A percentile compares a stretch with the other conserved stretches of the same genome.
Evolutionary conservation across 1,284 basidiomycete species (phyloP).

Genomic region (Pseudozyma sp.): DNA sequence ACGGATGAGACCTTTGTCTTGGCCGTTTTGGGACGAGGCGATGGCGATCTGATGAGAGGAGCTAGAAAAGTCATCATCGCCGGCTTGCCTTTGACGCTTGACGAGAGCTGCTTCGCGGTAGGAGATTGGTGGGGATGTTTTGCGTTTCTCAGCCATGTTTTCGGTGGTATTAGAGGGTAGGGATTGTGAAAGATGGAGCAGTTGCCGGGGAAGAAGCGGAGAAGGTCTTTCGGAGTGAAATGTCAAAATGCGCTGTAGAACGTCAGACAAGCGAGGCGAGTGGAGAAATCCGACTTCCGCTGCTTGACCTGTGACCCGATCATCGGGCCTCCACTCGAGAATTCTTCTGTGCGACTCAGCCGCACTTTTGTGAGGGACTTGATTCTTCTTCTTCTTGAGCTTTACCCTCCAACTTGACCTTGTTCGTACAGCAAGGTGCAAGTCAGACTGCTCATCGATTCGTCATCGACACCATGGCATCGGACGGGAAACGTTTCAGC

Average conservation of each 20-base stretch:
- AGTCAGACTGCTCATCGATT: neutral
- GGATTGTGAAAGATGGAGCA: neutral
- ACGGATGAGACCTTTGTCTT: slow-evolving; percentile 55
- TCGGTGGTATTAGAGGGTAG: neutral
- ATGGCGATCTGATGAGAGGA: slow-evolving; percentile 50
- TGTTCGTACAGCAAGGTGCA: slow-evolving; percentile 10
- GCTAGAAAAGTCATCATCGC: slow-evolving; percentile 30
- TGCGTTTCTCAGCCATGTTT: slow-evolving; percentile 64
- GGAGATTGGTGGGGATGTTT: slow-evolving; percentile 51
- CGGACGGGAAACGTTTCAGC: slow-evolving; percentile 50
- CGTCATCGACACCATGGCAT: slow-evolving; percentile 21
- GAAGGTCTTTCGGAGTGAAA: neutral
- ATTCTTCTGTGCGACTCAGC: slow-evolving; percentile 18
- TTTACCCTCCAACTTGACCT: slow-evolving; percentile 5
- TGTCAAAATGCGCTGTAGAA: slow-evolving; percentile 6
- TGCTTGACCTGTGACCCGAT: slow-evolving; percentile 6
- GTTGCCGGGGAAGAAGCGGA: no score
- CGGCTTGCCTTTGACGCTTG: slow-evolving; percentile 58
- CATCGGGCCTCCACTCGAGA: slow-evolving; percentile 7
- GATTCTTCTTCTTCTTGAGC: neutral
- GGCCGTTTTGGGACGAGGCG: slow-evolving; percentile 51
- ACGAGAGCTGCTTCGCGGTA: slow-evolving; percentile 47
- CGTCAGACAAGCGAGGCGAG: slow-evolving; percentile 5
- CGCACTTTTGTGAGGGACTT: neutral
- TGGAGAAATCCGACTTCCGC: slow-evolving; percentile 33